These are phyloP conservation scores for Pleurotus tuber-regium DNA, from an alignment of 768 basidiomycete genomes.

Conservation along the genomic window DNA sequence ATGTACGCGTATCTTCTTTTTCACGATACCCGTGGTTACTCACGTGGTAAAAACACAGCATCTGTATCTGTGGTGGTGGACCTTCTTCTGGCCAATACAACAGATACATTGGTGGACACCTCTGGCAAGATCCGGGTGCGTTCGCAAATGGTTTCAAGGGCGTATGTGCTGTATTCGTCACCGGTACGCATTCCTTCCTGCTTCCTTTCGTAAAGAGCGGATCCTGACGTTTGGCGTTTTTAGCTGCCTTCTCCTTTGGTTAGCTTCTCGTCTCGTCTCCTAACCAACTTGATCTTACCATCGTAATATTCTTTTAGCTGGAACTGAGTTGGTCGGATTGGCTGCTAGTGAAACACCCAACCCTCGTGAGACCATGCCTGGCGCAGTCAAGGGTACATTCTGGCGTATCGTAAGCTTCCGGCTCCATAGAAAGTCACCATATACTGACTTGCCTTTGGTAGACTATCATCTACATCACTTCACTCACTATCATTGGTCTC, in stretches of 20 bases:
- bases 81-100: constrained; percentile 32
- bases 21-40: not conserved
- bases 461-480: constrained; percentile 44
- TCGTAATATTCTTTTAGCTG: no score
- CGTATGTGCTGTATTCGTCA: constrained; percentile 44
- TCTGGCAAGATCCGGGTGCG: constrained; percentile 37
- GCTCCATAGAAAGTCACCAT: not conserved
- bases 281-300: no score
- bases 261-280: no score
- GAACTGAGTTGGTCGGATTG: constrained; percentile 45
- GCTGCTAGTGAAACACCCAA: constrained; percentile 46
- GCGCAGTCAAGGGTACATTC: constrained; percentile 45
- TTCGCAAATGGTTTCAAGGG: constrained; percentile 47
- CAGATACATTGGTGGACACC: constrained; percentile 35
- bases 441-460: constrained; percentile 10
- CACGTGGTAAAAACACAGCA: constrained; percentile 18
- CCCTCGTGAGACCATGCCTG: constrained; percentile 40
- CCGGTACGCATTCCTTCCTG: constrained; percentile 22
- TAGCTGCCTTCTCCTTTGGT: constrained; percentile 41
- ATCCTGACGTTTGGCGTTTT: not conserved
- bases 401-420: constrained; percentile 40
- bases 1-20: constrained; percentile 22
- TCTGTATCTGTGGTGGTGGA: constrained; percentile 42
- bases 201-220: no score
- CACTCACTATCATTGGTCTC: constrained; percentile 42